Base-by-base conservation (phyloP, 768 basidiomycete genomes). In the Lactarius sanguifluus region DNA sequence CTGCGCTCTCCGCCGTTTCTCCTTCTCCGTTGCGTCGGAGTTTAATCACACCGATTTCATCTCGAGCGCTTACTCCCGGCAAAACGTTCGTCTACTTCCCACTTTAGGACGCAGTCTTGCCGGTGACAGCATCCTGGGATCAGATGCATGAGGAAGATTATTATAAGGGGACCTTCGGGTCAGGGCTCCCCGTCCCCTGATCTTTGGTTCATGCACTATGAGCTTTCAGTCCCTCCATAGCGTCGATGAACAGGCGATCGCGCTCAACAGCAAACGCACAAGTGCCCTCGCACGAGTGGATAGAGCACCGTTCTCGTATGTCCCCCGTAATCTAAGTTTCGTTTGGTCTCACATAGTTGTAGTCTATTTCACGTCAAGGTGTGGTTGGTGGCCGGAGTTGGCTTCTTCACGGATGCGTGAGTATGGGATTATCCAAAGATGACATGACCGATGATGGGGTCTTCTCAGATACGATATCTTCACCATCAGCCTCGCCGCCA, bases 351-450 rank as follows among this genome's bases (percentile, higher is more conserved):
- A 58, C 43, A 10, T 50, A 40, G 34, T 30, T 56, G 30, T 59
- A 80, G 79, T 3, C 80, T 79, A 74, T 84, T 84, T 74, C 85
- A 86, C 65, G 78, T 82, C 65, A 84, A 83, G 72, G 75, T 81
- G 45, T 73, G 70, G 66, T 56, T 77, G 52, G 78, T 81, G 45
- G 80, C 91, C 2, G 92, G 94, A 72, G 89, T 90, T 15, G 94
- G 94, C 30, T 95, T 96, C 84, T 96, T 94, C 81, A 94, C 94
- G 57, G 93, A 92, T 77, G 86, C 88, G 84, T 87, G 71, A 71
- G 84, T 76, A 3, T 9, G 50, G 25, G 6, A 25, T 4, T 12
- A 43, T 20, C 25, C 13, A 36, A 4, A 12, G 30, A 25, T 36
- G 45, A n/a, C 12, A 1, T 20, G 5, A 56, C 36, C 50, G 15